Evolutionary conservation across 305 asterid species (phyloP), one percentile per base, ranked within the genome.

Genomic region (Nicotiana rustica): DNA sequence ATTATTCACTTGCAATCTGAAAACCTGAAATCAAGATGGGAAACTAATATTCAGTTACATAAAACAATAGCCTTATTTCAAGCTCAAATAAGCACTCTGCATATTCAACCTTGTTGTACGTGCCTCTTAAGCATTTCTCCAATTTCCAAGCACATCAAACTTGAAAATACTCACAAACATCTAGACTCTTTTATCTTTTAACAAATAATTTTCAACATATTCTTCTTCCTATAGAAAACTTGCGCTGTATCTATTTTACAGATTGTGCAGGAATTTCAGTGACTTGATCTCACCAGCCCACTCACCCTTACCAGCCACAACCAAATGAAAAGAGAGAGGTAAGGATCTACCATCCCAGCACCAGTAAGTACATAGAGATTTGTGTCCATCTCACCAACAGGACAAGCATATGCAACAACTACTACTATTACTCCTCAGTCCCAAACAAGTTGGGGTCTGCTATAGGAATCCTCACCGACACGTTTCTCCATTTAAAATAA

Each of bases 1-100:
- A 76, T 96, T 96, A 91, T 95, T 93, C 88, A 95, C 96, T 92
- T 96, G 99, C 91, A 91, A 88, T 86, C 94, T 89, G 92, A 95
- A 96, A 86, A 96, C 99, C 99, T 96, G 96, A 88, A 83, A 85
- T 57, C 85, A 88, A 56, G 62, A 85, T 81, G 77, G 35, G 19
- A 59, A 18, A 70, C 78, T 19, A 78, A 41, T 79, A 75, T 80
- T 87, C 84, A 69, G 59, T 85, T 67, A 55, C 25, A 81, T 41
- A 49, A 19, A 49, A 36, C 65, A 85, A 82, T 59, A 79, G 86
- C 47, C 66, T 14, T 75, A 52, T 17, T 52, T 52, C 47, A 55
- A 52, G 80, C 29, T 31, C 80, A 75, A 52, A 52, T 75, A 75
- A 29, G 80, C 66, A 75, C 65, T 75, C 66, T 75, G 80, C 80